Conservation (phyloP, 2,329 filamentous ascomycete genomes). For the Colletotrichum cereale region DNA sequence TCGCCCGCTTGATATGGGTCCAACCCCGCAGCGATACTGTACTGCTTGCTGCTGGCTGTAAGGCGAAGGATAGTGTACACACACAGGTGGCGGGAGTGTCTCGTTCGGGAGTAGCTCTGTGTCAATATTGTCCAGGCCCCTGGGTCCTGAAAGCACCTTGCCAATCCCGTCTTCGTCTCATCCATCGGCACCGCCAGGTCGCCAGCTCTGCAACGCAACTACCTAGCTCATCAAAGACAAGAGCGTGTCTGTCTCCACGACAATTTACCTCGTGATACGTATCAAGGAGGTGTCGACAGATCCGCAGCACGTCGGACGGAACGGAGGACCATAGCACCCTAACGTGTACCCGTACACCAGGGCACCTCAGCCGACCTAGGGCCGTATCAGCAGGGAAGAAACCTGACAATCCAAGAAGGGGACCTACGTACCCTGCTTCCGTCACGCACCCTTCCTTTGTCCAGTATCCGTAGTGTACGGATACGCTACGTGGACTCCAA, state of each 20-base stretch:
- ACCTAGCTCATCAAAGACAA: neutral
- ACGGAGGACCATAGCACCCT: conserved; percentile 2
- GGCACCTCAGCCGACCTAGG: neutral
- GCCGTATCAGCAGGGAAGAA: conserved; percentile 3
- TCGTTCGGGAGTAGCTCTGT: conserved; percentile 11
- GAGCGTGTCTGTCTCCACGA: conserved; percentile 18
- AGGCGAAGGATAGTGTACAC: neutral
- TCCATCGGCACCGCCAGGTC: neutral
- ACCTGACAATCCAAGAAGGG: neutral
- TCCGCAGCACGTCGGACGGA: conserved; percentile 10
- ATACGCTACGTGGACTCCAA: too few relatives aligned
- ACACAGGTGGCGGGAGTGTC: neutral
- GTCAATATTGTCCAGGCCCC: conserved; percentile 3
- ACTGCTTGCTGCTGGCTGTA: neutral
- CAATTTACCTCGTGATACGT: conserved; percentile 31
- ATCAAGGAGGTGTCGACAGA: conserved; percentile 22
- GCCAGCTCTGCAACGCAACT: neutral
- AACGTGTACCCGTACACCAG: neutral
- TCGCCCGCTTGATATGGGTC: neutral
- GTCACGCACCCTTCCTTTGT: neutral
- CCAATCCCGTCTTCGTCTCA: conserved; percentile 1
- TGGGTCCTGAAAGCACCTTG: neutral
- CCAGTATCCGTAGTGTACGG: neutral
- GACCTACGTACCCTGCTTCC: neutral
- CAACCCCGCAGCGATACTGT: neutral